These are phyloP conservation scores for Ammopiptanthus mongolicus DNA, from an alignment of 306 rosid species.

Conservation along the genomic window DNA sequence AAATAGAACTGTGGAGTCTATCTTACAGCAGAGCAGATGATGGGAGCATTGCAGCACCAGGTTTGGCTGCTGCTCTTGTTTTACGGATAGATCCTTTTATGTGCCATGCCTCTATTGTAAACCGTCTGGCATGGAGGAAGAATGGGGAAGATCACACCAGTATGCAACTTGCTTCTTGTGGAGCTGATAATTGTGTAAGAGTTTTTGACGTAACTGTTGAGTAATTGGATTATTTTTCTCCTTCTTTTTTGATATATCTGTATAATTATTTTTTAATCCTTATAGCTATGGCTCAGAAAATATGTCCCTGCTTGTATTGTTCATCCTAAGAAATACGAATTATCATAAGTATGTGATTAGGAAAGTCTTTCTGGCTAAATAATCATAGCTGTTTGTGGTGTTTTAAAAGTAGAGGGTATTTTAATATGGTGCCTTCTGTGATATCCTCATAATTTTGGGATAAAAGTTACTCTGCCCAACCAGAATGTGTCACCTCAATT, in stretches of 20 bases:
- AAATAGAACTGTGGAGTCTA: constrained; percentile 77
- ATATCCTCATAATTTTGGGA: too few species aligned
- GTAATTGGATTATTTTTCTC: background rate
- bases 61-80: constrained; percentile 31
- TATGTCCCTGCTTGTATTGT: background rate
- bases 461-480: too few species aligned
- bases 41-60: constrained; percentile 23
- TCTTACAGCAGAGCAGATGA: constrained; percentile 40
- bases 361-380: background rate
- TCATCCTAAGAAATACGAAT: background rate
- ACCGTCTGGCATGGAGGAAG: constrained; percentile 69
- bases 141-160: constrained; percentile 37
- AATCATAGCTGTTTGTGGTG: background rate
- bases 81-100: constrained; percentile 47
- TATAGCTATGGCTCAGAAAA: background rate
- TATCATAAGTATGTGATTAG: background rate
- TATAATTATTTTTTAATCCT: background rate
- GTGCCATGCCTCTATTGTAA: constrained; percentile 81
- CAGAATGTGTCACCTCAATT: too few species aligned
- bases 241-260: background rate
- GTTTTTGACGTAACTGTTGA: constrained; percentile 58
- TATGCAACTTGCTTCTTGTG: constrained; percentile 87
- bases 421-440: too few species aligned
- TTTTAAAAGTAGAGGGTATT: background rate
- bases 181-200: constrained; percentile 80